Evolutionary conservation across 2,329 filamentous ascomycete species (phyloP).

Genomic region (Ramichloridium luteum): DNA sequence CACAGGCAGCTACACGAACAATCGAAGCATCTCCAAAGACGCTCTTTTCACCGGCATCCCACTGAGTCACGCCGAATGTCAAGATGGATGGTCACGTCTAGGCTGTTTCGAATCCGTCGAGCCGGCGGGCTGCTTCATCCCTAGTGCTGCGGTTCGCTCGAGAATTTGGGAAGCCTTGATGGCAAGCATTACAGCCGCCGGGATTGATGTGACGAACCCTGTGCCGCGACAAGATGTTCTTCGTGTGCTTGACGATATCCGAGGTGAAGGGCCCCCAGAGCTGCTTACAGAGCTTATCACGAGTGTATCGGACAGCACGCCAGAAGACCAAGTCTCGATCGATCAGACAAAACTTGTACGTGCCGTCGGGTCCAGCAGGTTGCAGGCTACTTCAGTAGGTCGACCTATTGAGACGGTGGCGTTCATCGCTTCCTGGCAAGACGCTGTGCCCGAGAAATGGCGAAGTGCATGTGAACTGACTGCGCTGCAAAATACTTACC

Average conservation of each 20-base stretch:
- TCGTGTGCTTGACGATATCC: slow-evolving; percentile 11
- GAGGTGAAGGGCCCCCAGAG: slow-evolving; percentile 25
- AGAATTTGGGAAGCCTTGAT: slow-evolving; percentile 38
- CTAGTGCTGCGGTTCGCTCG: slow-evolving; percentile 36
- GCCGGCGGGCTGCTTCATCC: slow-evolving; percentile 29
- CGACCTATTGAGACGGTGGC: slow-evolving; percentile 14
- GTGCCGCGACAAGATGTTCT: slow-evolving; percentile 21
- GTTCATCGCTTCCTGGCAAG: slow-evolving; percentile 29
- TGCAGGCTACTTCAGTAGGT: slow-evolving; percentile 14
- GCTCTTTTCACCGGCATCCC: slow-evolving; percentile 39
- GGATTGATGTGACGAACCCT: slow-evolving; percentile 28
- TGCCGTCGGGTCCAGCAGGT: slow-evolving; percentile 14
- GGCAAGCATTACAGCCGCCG: slow-evolving; percentile 29
- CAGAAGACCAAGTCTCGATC: slow-evolving; percentile 19
- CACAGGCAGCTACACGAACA: slow-evolving; percentile 13
- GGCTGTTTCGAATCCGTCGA: slow-evolving; percentile 39
- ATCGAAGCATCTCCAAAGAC: slow-evolving; percentile 23
- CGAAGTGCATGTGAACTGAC: slow-evolving; percentile 17
- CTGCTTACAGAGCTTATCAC: slow-evolving; percentile 28
- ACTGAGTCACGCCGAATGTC: slow-evolving; percentile 40
- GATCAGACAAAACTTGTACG: slow-evolving; percentile 13
- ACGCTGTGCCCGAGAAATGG: slow-evolving; percentile 24
- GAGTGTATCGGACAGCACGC: slow-evolving; percentile 9
- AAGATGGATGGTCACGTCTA: slow-evolving; percentile 37
- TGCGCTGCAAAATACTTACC: slow-evolving; percentile 17